Base-by-base conservation (phyloP, 108 stramenopile genomes). In the Aureococcus anophagefferens region DNA sequence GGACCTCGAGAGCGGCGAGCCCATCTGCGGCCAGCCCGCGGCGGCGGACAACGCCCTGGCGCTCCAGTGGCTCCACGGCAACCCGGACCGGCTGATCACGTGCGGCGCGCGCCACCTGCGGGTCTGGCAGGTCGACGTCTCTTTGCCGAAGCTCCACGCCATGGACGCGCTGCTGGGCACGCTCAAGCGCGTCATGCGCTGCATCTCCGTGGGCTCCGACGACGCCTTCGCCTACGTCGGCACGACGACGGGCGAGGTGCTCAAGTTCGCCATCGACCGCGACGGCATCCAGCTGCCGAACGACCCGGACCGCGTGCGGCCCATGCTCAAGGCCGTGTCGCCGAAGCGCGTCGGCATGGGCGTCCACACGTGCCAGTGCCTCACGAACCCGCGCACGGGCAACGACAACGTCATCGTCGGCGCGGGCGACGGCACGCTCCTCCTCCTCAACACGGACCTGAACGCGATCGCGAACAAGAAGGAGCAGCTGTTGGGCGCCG, bases 51-150 rank as follows among this genome's bases (percentile, higher is more conserved):
- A 81, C 18, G 79, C 88, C 14, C 81, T 88, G 46, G 80, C 82
- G 64, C 68, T 90, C 46, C 80, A 79, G 65, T 91, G 90, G 87
- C 78, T 92, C 63, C 85, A 88, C 72, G 81, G 77, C 25, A 78
- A 90, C 35, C 85, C 90, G 66, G 89, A 93, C 71, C 80, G 90
- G 44, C 77, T 93, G n/a, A 87, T 92, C 0, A 90, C 89, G 35
- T 91, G 85, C 51, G 90, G 89, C 30, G 84, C 86, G 66, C 85
- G 75, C 68, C 87, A 89, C 76, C 72, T 85, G 35, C 77, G 87
- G 29, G 90, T 90, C 30, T 90, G 91, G 90, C 87, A 91, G 74
- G 80, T 91, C 0, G 86, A 87, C 65, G 71, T 83, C n/a, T 72
- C 80, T 17, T 75, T 88, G 9, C 90, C 87, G 7, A 90, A 90